Evolutionary conservation across 352 stramenopile species (phyloP).

Genomic region (Detonula confervacea): DNA sequence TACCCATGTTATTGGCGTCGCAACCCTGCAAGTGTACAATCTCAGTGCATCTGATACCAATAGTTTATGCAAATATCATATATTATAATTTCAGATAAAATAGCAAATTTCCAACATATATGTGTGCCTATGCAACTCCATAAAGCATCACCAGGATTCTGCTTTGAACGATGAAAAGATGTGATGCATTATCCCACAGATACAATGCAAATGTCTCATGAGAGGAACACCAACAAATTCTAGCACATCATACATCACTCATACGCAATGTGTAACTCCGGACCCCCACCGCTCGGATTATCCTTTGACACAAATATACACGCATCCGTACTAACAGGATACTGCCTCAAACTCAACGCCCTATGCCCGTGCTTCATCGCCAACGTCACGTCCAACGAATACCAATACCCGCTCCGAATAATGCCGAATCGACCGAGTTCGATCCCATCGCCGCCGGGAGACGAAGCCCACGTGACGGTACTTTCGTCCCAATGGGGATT

Average conservation of each 20-base stretch:
- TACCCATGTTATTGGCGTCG: no score
- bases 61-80: no score
- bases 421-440: constrained; percentile 29
- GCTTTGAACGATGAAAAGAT: no score
- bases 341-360: constrained; percentile 35
- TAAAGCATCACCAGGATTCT: no score
- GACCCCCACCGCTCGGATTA: constrained; percentile 23
- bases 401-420: constrained; percentile 42
- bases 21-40: no score
- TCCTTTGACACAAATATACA: constrained; percentile 53
- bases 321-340: constrained; percentile 34
- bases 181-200: no score
- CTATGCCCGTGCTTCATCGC: neutral
- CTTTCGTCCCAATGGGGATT: constrained; percentile 44
- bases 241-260: constrained; percentile 10
- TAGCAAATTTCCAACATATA: no score
- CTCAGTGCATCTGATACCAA: no score
- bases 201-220: no score
- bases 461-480: constrained; percentile 29
- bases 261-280: constrained; percentile 43
- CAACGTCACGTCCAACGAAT: constrained; percentile 37
- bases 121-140: no score
- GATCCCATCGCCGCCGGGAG: constrained; percentile 34
- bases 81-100: no score
- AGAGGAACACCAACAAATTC: constrained; percentile 15